phyloP scores from a whole-genome alignment of 148 eudicot species.

The Bassia scoparia region DNA sequence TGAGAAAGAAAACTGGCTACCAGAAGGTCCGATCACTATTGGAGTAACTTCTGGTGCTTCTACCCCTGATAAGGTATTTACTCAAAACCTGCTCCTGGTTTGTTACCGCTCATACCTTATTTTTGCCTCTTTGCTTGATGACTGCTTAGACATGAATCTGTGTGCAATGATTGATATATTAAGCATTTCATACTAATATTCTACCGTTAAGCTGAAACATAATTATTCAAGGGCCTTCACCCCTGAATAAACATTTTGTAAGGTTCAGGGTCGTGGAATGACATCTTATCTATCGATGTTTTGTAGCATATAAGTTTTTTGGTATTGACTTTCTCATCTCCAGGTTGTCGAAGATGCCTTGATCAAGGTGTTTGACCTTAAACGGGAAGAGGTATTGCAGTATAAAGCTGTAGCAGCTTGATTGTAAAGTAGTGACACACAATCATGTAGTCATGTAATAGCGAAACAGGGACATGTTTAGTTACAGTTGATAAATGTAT shows the following conservation, averaged over 20 bases:
- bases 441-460: not conserved
- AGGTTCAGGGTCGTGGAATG: not conserved
- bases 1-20: constrained; percentile 84
- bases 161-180: not conserved
- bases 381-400: constrained; percentile 36
- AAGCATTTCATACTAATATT: not conserved
- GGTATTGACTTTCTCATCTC: constrained; percentile 1
- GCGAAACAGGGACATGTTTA: not conserved
- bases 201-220: not conserved
- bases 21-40: constrained; percentile 80
- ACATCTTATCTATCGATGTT: not conserved
- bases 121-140: not conserved
- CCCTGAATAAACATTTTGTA: not conserved
- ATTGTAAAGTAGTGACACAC: not conserved
- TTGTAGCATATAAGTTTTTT: not conserved
- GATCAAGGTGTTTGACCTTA: constrained; percentile 42
- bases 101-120: not conserved
- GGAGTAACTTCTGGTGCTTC: constrained; percentile 96
- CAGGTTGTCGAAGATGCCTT: constrained; percentile 64
- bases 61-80: constrained; percentile 89
- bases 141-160: not conserved
- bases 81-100: not conserved
- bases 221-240: not conserved
- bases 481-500: constrained; percentile 16
- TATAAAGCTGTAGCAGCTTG: constrained; percentile 35